phyloP scores from a whole-genome alignment of 176 grass and related monocot genomes.

The Microstegium vimineum region DNA sequence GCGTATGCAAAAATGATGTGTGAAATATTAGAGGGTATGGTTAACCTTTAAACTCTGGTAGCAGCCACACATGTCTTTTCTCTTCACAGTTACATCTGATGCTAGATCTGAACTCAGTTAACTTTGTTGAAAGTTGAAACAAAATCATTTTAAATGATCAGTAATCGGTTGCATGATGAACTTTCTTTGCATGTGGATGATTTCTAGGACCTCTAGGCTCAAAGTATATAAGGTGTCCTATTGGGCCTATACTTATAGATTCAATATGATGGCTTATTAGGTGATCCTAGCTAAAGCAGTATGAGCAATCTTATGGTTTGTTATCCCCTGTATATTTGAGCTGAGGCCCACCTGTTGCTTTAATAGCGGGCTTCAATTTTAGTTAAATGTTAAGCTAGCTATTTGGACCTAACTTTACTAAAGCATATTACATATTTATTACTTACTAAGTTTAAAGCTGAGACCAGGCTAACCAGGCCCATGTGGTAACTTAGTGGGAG shows the following conservation, averaged over 20 bases:
- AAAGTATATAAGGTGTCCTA: neutral
- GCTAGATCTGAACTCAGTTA: neutral
- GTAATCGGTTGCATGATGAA: neutral
- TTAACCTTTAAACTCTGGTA: neutral
- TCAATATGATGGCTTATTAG: neutral
- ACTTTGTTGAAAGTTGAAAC: neutral
- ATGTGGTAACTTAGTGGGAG: neutral
- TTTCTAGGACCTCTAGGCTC: neutral
- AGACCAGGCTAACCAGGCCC: neutral
- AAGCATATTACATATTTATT: neutral
- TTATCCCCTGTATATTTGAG: neutral
- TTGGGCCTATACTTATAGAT: neutral
- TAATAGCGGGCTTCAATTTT: neutral
- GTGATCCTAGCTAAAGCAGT: neutral
- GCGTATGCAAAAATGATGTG: neutral
- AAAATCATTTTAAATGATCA: neutral
- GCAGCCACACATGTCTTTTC: neutral
- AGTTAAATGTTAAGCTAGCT: neutral
- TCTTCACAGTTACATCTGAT: neutral
- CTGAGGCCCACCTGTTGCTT: neutral
- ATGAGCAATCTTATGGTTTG: neutral
- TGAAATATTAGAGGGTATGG: neutral
- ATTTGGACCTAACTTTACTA: constrained; percentile 6
- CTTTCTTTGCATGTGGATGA: constrained; percentile 6
- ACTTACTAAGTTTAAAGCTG: neutral